Percentiles rank a stretch among this genome's conserved stretches.
phyloP scores from a whole-genome alignment of 306 rosid genomes.

The Echinosophora koreensis region DNA sequence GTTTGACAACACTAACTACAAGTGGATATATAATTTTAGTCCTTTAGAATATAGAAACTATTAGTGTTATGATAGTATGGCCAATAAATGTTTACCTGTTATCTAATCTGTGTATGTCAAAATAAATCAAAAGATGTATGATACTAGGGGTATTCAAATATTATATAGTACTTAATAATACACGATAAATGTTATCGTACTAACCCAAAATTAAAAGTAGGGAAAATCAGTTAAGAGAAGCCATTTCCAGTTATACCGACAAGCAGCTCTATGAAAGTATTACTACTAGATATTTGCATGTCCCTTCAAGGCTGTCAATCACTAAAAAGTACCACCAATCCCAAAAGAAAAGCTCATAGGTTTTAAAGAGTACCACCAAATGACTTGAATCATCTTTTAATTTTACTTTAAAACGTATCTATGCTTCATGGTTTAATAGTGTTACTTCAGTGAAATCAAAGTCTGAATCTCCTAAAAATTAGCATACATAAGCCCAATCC shows the following conservation, averaged over 20 bases:
- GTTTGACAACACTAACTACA: neutral
- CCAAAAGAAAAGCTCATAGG: too few species aligned
- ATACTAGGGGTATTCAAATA: neutral
- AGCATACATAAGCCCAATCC: neutral
- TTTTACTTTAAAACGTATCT: neutral
- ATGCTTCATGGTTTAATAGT: constrained; percentile 12
- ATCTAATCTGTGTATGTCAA: neutral
- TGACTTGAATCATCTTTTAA: constrained; percentile 7
- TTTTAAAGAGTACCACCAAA: too few species aligned
- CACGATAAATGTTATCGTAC: neutral
- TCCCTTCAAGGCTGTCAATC: too few species aligned
- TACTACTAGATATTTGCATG: too few species aligned
- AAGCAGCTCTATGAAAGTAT: too few species aligned
- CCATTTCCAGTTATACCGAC: too few species aligned
- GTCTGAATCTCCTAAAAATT: neutral
- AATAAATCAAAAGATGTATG: neutral
- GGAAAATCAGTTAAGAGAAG: too few species aligned
- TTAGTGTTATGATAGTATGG: too few species aligned
- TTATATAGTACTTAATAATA: neutral
- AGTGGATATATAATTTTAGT: neutral
- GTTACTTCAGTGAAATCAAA: neutral
- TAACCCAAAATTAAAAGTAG: neutral
- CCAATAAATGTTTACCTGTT: neutral
- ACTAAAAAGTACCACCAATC: too few species aligned
- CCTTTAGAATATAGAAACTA: neutral